Evolutionary conservation across 225 moss, liverwort and hornwort species (phyloP), one percentile per base, ranked within the genome.

Genomic region (Physcomitrellopsis africana): DNA sequence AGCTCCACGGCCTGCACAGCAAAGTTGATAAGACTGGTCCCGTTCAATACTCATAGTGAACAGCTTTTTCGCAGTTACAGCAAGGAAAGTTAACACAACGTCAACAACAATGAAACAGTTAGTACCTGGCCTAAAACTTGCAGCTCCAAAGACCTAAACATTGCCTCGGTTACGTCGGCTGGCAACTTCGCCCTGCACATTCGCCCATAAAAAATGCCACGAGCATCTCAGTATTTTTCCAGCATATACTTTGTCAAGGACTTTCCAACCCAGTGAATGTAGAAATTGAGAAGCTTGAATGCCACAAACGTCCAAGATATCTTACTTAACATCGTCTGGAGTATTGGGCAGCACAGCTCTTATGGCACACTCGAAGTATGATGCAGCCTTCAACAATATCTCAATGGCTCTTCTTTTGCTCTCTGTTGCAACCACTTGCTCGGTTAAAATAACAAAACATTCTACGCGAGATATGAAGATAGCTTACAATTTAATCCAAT

Each of bases 71-170:
- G 5, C 9, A 46, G 47, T 59, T 17, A 16, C 58, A 43, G 11
- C 44, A 44, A 3, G 54, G 32, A 37, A 37, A 37, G 32, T 37
- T 37, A 37, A 64, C 29, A 9, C 7, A 48, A 37, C 37, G 23
- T 43, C 44, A 55, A 14, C 11, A 37, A 17, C 16, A 10, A 47
- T 68, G 5, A 73, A 68, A 72, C 51, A 49, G 44, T 0, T 9
- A 46, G 67, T 81, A 85, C 85, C 79, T 85, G 85, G 72, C 85
- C 85, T 65, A 85, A 68, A 45, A 79, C 76, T 82, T 85, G 85
- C 47, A 47, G 81, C 65, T 79, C 79, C 67, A 85, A 63, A 37
- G 81, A 75, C 45, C 79, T 82, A 55, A 85, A 73, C 81, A 79
- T 81, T 72, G 72, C 19, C 68, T 79, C 85, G 15, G 64, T 66